Base-by-base conservation (phyloP, 1,284 basidiomycete genomes). In the Sphaerobolus stellatus region DNA sequence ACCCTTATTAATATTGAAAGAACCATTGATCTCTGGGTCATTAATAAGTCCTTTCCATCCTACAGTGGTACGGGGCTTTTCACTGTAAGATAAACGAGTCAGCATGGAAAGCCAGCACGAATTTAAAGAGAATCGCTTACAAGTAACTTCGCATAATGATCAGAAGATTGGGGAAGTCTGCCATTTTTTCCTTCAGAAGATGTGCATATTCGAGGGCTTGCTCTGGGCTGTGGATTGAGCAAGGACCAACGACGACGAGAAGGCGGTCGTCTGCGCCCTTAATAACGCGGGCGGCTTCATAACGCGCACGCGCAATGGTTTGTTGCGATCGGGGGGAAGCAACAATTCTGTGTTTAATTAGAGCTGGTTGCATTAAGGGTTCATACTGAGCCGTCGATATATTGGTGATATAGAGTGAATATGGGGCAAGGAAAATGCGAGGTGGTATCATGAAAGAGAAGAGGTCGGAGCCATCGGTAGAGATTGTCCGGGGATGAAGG, bases 71-170 rank as follows among this genome's bases (percentile, higher is more conserved):
- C 92, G 82, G 0, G 92, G 92, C 84, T 93, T 89, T 81, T 89
- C 60, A 1, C 47, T 24, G 43, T 11, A 40, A 43, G 18, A 14
- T 24, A 43, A 43, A 22, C 22, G 41, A 43, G 2, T 20, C 16
- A 28, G 16, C 30, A 58, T 29, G 49, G 51, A 55, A 56, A 58
- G 22, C 16, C 6, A 47, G 41, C 40, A 46, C n/a, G 24, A 20
- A 77, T 33, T 7, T 20, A 47, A 48, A 36, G 61, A 57, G n/a
- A 59, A 58, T n/a, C n/a, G n/a, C 84, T 66, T 61, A 89, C 88
- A 98, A 98, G 83, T 98, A 98, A 59, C 93, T 88, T 38, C 96
- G 83, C 96, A 98, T 98, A 70, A 98, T 75, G 67, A 99, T 88
- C 66, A 93, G 81, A 46, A 98, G 79, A 64, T 96, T 91, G 57